Percentiles rank a stretch among this genome's conserved stretches.
phyloP scores from a whole-genome alignment of 257 asterid genomes.

The Perilla frutescens region DNA sequence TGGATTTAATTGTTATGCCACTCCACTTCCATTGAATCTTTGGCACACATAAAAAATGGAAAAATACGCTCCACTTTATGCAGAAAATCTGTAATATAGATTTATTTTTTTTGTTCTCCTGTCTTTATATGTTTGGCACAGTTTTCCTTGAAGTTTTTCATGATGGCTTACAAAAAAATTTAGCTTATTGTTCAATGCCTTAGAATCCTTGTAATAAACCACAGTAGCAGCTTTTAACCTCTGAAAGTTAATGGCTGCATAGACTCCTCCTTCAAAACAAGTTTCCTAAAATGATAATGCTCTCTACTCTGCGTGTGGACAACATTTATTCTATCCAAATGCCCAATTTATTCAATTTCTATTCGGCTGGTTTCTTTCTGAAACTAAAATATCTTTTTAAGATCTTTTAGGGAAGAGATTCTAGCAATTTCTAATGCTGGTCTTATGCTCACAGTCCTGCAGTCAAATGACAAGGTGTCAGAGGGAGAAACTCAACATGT shows the following conservation, averaged over 20 bases:
- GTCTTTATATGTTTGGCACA: not conserved
- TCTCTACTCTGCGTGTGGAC: slow-evolving; percentile 23
- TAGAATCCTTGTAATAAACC: slow-evolving; percentile 20
- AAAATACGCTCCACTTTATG: slow-evolving; percentile 7
- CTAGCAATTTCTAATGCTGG: slow-evolving; percentile 24
- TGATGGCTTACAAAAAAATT: not conserved
- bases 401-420: slow-evolving; percentile 11
- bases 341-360: slow-evolving; percentile 3
- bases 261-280: slow-evolving; percentile 7
- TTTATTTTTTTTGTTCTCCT: slow-evolving; percentile 3
- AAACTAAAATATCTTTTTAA: not conserved
- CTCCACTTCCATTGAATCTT: not conserved
- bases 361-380: slow-evolving; percentile 19
- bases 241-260: slow-evolving; percentile 21
- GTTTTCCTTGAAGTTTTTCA: slow-evolving; percentile 4
- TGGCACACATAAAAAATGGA: not conserved
- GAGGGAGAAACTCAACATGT: slow-evolving; percentile 46
- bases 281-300: not conserved
- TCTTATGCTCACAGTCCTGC: slow-evolving; percentile 49
- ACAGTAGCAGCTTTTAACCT: not conserved
- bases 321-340: not conserved
- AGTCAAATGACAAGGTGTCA: slow-evolving; percentile 41
- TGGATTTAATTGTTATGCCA: not conserved
- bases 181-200: not conserved
- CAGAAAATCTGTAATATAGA: not conserved